phyloP scores from a whole-genome alignment of 2,329 filamentous ascomycete genomes.

The Neurospora sp. region DNA sequence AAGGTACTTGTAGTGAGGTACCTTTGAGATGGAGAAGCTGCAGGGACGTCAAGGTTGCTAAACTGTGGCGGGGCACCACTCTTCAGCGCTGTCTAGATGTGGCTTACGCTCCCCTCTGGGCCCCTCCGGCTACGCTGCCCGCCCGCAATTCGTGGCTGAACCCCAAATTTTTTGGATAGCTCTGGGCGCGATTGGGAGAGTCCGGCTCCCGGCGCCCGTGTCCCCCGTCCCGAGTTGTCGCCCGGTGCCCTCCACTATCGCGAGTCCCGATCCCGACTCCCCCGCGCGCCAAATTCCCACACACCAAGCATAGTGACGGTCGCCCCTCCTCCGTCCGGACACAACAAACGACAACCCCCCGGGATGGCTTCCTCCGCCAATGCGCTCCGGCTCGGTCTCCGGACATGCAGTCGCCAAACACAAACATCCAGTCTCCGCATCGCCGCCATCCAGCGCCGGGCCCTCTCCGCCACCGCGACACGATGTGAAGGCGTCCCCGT shows the following conservation, averaged over 20 bases:
- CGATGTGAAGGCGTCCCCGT: slow-evolving; percentile 12
- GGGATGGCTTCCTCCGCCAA: slow-evolving; percentile 32
- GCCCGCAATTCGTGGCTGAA: background rate
- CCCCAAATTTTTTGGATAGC: background rate
- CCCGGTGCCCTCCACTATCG: background rate
- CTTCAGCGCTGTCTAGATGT: background rate
- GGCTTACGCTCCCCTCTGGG: background rate
- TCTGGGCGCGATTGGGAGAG: background rate
- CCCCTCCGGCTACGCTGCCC: background rate
- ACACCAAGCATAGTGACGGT: background rate
- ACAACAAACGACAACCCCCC: slow-evolving; percentile 12
- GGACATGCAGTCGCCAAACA: slow-evolving; percentile 20
- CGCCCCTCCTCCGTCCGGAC: background rate
- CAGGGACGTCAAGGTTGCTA: background rate
- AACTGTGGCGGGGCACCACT: background rate
- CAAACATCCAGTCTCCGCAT: slow-evolving; percentile 7
- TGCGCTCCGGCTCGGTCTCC: slow-evolving; percentile 30
- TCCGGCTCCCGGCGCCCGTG: background rate
- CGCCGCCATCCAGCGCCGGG: slow-evolving; percentile 1
- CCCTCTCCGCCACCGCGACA: slow-evolving; percentile 2
- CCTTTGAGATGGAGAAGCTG: background rate
- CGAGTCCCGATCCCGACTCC: background rate
- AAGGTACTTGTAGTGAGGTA: background rate
- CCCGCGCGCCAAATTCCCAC: background rate
- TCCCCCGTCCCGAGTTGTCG: background rate